Conservation (phyloP, 2,329 filamentous ascomycete genomes). For the Colletotrichum eremochloae region DNA sequence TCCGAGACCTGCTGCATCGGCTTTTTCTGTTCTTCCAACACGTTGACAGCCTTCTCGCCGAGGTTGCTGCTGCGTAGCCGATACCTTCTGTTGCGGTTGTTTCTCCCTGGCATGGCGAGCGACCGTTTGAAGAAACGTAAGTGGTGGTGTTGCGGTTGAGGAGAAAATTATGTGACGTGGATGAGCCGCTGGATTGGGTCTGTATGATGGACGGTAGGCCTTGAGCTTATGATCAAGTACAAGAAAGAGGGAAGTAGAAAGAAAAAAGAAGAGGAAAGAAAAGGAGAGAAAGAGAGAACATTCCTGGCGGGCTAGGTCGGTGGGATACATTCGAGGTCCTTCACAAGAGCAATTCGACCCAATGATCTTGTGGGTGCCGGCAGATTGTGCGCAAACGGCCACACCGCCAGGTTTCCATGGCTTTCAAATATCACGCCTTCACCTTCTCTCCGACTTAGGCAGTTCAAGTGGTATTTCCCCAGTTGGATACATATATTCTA, state of each 20-base stretch:
- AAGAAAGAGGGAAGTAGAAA: too few species aligned
- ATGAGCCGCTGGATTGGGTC: background rate
- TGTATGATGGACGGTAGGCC: background rate
- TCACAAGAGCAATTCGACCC: too few species aligned
- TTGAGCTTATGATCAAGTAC: too few species aligned
- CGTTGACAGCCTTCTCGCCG: background rate
- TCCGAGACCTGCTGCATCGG: background rate
- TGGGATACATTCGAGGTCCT: background rate
- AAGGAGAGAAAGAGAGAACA: too few species aligned
- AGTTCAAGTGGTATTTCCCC: background rate
- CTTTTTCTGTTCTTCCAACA: background rate
- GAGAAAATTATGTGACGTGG: background rate
- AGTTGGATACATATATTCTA: background rate
- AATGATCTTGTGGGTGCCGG: background rate
- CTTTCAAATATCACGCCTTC: background rate
- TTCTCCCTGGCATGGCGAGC: background rate
- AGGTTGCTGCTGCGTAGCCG: too few species aligned
- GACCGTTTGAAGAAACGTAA: background rate
- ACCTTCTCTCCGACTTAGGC: background rate
- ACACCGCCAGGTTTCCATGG: background rate
- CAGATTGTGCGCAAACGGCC: slow-evolving; percentile 6
- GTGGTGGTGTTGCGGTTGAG: too few species aligned
- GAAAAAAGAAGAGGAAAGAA: too few species aligned
- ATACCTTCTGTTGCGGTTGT: too few species aligned
- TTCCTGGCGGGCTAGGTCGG: background rate